phyloP scores from a whole-genome alignment of 345 rosid species.

The Abelmoschus esculentus region DNA sequence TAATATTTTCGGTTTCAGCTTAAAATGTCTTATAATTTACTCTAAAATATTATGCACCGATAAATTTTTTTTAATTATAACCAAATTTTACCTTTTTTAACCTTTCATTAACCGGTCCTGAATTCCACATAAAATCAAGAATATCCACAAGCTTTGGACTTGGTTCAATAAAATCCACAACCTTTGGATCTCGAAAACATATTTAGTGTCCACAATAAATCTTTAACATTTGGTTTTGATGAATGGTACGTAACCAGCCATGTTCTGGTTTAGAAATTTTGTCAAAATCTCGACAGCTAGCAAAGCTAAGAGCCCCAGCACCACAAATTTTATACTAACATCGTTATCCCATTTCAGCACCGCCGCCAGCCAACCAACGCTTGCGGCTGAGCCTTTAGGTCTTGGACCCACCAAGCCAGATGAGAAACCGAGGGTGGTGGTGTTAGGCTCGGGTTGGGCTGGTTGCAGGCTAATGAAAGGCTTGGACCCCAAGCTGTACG shows the following conservation, averaged over 20 bases:
- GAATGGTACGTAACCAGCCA: constrained; percentile 6
- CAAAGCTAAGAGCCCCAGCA: constrained; percentile 2
- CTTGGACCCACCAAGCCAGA: constrained; percentile 47
- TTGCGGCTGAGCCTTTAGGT: constrained; percentile 18
- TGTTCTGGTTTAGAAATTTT: constrained; percentile 37
- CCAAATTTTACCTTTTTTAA: no score
- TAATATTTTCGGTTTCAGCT: no score
- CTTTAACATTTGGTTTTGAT: neutral
- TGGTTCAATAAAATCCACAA: neutral
- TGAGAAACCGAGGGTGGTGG: constrained; percentile 82
- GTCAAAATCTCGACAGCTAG: constrained; percentile 18
- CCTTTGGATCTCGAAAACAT: neutral
- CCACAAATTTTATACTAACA: constrained; percentile 11
- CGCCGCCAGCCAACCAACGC: neutral
- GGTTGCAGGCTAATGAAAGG: constrained; percentile 83
- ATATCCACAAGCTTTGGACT: no score
- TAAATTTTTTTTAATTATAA: no score
- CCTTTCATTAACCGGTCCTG: no score
- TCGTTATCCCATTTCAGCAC: constrained; percentile 34
- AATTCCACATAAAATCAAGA: neutral
- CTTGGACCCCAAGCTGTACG: constrained; percentile 39
- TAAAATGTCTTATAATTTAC: no score
- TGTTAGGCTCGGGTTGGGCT: constrained; percentile 92
- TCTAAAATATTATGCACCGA: no score
- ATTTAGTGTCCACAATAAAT: neutral